These are phyloP conservation scores for Chlamydomonas sp. DNA, from an alignment of 139 green algal species.

Conservation along the genomic window DNA sequence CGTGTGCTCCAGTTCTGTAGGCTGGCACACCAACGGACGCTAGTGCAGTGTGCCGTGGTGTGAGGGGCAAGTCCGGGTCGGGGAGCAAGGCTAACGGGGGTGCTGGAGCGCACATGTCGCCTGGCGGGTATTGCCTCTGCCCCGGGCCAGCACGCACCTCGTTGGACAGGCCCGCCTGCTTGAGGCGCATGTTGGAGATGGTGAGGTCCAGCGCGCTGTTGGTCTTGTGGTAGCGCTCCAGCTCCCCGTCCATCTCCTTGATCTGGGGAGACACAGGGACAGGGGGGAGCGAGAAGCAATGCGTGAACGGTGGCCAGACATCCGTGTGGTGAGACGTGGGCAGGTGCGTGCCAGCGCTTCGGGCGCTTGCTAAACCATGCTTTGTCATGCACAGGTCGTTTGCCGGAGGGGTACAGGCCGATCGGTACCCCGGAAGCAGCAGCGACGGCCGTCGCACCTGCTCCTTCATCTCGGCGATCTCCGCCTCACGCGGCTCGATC, in stretches of 20 bases:
- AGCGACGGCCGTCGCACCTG: slow-evolving; percentile 32
- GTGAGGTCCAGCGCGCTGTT: slow-evolving; percentile 83
- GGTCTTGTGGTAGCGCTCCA: slow-evolving; percentile 89
- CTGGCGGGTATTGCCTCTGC: slow-evolving; percentile 21
- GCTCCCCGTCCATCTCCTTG: slow-evolving; percentile 86
- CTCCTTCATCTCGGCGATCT: slow-evolving; percentile 88
- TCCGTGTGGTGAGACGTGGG: no score
- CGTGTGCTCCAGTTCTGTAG: no score
- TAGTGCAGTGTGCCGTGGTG: no score
- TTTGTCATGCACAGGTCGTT: slow-evolving; percentile 5
- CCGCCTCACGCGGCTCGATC: slow-evolving; percentile 87
- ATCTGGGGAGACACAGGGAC: no score
- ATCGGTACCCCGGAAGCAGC: no score
- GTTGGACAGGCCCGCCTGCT: slow-evolving; percentile 69
- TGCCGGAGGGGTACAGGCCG: no score
- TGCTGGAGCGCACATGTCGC: no score
- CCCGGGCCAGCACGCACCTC: slow-evolving; percentile 47
- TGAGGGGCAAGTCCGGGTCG: no score
- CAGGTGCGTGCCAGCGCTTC: neutral
- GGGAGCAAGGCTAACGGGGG: no score
- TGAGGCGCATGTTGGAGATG: slow-evolving; percentile 78
- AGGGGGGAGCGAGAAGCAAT: neutral
- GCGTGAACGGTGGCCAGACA: neutral
- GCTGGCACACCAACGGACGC: no score
- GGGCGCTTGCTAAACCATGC: neutral